Conservation (phyloP, 2,329 filamentous ascomycete genomes). For the Cordyceps cicadae region DNA sequence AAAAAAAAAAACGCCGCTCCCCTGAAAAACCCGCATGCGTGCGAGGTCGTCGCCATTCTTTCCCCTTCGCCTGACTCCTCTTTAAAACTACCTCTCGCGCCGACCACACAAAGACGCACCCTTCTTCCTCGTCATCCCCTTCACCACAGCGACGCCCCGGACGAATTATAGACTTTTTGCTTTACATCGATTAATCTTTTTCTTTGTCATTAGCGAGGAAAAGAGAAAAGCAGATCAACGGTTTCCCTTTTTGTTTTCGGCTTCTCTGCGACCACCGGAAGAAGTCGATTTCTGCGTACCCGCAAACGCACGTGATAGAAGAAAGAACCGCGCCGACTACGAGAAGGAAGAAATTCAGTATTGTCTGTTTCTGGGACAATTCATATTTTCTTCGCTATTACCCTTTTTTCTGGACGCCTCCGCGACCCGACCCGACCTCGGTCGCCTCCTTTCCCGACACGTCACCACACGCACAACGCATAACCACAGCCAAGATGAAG, state of each 20-base stretch:
- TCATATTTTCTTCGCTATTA: neutral
- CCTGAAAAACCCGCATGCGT: constrained; percentile 15
- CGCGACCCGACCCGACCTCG: neutral
- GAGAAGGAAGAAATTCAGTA: neutral
- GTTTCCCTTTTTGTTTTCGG: neutral
- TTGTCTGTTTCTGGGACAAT: constrained; percentile 2
- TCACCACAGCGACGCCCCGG: neutral
- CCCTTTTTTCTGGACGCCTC: neutral
- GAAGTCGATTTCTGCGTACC: neutral
- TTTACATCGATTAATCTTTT: neutral
- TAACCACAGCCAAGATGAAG: constrained; percentile 59
- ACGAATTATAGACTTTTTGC: constrained; percentile 8
- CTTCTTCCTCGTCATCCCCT: neutral
- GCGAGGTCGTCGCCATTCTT: constrained; percentile 4
- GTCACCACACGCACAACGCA: neutral
- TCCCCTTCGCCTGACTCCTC: neutral
- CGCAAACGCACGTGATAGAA: neutral
- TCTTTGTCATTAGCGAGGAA: neutral
- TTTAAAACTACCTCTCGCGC: neutral
- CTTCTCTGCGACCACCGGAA: neutral
- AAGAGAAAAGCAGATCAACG: neutral
- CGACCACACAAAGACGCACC: neutral
- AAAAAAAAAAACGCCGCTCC: constrained; percentile 3
- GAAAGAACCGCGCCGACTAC: neutral
- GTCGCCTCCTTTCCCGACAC: neutral